A percentile compares a stretch with the other conserved stretches of the same genome.
phyloP scores from a whole-genome alignment of 1,284 basidiomycete genomes.

The Bjerkandera adusta region DNA sequence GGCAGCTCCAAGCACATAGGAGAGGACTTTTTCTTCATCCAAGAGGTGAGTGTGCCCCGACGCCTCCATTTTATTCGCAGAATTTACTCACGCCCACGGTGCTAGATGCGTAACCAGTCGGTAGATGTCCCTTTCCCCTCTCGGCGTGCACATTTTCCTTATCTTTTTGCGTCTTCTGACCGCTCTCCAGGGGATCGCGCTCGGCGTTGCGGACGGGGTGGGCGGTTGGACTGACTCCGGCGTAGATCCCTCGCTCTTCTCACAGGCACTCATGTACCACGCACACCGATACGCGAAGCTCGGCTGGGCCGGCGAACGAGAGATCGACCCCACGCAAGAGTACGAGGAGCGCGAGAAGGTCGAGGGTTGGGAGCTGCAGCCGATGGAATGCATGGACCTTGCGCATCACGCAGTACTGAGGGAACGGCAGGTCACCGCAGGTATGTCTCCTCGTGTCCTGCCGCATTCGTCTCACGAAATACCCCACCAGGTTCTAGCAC shows the following conservation, averaged over 20 bases:
- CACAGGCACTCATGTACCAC: conserved; percentile 69
- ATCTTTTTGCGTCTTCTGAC: conserved; percentile 19
- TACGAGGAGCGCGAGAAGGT: conserved; percentile 45
- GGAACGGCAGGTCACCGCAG: conserved; percentile 71
- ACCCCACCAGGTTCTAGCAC: conserved; percentile 74
- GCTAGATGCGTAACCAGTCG: conserved; percentile 72
- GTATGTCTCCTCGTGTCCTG: conserved; percentile 38
- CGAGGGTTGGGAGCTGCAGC: conserved; percentile 71
- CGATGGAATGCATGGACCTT: conserved; percentile 66
- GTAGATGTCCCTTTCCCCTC: conserved; percentile 44
- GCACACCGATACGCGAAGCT: conserved; percentile 65
- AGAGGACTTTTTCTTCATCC: conserved; percentile 80
- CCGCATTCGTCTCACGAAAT: background rate
- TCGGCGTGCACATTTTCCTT: conserved; percentile 10
- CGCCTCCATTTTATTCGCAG: conserved; percentile 2
- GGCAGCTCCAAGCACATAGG: conserved; percentile 50
- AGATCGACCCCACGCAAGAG: conserved; percentile 50
- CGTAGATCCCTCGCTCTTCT: conserved; percentile 79
- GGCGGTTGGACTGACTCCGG: conserved; percentile 76
- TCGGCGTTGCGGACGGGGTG: conserved; percentile 72
- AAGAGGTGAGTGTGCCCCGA: conserved; percentile 50
- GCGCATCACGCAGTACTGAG: conserved; percentile 72
- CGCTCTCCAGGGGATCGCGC: conserved; percentile 62
- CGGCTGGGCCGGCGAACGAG: conserved; percentile 73
- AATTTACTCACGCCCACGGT: background rate